These are phyloP conservation scores for Silene uniflora DNA, from an alignment of 148 eudicot species.

Conservation along the genomic window DNA sequence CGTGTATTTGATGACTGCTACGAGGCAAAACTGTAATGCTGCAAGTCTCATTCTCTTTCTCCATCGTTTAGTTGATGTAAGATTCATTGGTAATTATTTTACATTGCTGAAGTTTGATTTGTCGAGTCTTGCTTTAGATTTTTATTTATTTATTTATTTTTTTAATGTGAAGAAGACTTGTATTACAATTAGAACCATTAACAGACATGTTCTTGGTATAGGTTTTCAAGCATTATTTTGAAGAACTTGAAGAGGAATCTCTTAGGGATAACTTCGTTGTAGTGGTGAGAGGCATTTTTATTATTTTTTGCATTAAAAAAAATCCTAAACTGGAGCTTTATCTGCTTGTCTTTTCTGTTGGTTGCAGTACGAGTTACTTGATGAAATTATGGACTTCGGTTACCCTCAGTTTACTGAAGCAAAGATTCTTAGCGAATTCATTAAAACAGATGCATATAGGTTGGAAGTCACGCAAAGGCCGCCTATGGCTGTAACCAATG, in stretches of 20 bases:
- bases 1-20: constrained; percentile 76
- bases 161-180: background rate
- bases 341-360: constrained; percentile 9
- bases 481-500: constrained; percentile 99
- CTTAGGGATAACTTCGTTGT: constrained; percentile 98
- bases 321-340: background rate
- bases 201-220: constrained; percentile 25
- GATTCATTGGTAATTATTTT: constrained; percentile 9
- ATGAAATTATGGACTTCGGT: constrained; percentile 98
- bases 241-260: constrained; percentile 94
- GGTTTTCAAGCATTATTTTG: constrained; percentile 98
- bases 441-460: constrained; percentile 96
- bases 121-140: background rate
- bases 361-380: constrained; percentile 90
- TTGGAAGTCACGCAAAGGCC: constrained; percentile 97
- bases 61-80: constrained; percentile 71
- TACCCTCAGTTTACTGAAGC: constrained; percentile 99
- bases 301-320: constrained; percentile 5
- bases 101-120: background rate
- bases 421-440: constrained; percentile 91
- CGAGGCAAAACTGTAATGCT: constrained; percentile 98
- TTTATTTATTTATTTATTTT: background rate
- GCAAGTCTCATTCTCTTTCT: constrained; percentile 87
- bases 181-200: background rate
- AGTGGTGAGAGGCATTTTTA: constrained; percentile 68